A percentile compares a stretch with the other conserved stretches of the same genome.
Conservation (phyloP, 1,284 basidiomycete genomes). For the Ganoderma meredithae region DNA sequence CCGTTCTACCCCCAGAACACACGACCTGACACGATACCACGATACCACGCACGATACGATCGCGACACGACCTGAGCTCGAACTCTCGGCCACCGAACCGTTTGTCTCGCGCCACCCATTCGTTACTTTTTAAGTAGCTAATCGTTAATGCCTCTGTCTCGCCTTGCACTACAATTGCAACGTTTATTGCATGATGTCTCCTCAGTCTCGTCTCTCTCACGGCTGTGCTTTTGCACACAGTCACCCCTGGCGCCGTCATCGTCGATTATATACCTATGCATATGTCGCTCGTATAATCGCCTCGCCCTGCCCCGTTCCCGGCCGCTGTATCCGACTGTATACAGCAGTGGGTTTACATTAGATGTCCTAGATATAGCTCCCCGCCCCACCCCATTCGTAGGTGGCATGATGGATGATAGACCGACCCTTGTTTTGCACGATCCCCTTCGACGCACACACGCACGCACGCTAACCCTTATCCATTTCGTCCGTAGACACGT, state of each 20-base stretch:
- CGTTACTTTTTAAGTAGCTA: slow-evolving; percentile 22
- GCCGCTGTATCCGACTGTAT: slow-evolving; percentile 16
- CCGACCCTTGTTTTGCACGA: neutral
- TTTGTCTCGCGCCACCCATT: neutral
- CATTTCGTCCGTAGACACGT: neutral
- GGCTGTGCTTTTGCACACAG: neutral
- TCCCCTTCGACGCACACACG: neutral
- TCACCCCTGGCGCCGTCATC: neutral
- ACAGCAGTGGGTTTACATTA: slow-evolving; percentile 12
- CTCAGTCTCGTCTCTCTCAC: neutral
- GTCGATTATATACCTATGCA: neutral
- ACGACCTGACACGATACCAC: slow-evolving; percentile 5
- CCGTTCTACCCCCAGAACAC: neutral
- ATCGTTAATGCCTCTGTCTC: slow-evolving; percentile 22
- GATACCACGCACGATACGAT: slow-evolving; percentile 4
- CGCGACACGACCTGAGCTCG: neutral
- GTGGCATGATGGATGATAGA: neutral
- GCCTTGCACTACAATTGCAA: neutral
- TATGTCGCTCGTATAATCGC: slow-evolving; percentile 8
- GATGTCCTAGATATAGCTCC: slow-evolving; percentile 6
- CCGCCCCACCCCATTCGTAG: slow-evolving; percentile 4
- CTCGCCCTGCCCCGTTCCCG: neutral
- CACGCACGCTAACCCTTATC: neutral
- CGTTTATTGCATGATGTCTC: neutral
- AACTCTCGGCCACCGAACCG: slow-evolving; percentile 9